Base-by-base conservation (phyloP, 1,284 basidiomycete genomes). In the Apiotrichum laibachii region DNA sequence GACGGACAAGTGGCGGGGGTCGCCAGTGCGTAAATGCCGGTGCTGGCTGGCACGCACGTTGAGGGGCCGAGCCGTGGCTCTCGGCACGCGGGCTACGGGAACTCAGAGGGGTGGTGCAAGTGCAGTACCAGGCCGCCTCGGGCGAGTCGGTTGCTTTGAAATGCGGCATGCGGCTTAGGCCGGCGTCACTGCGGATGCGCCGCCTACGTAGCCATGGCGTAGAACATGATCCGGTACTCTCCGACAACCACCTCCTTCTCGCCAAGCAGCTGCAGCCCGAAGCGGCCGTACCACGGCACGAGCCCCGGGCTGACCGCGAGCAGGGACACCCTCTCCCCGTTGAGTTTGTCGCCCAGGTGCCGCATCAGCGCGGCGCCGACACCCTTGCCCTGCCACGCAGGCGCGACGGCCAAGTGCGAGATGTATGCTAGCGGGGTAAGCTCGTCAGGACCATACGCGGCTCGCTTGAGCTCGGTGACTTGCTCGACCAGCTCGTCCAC, bases 351-450 rank as follows among this genome's bases (percentile, higher is more conserved):
- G 15, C 48, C 37, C 3, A 56, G 12, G 26, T 50, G 22, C 26
- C 44, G 19, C 3, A 62, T 26, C 35, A 59, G 39, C 21, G 48
- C 54, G 13, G 42, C n/a, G 19, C 42, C 61, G 31, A 59, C 37
- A 1, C 61, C 61, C 43, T 44, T 34, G 19, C 57, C 47, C 48
- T 58, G 53, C 51, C 31, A 43, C 1, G 18, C 31, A 9, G 50
- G 54, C 34, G 22, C n/a, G 2, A 53, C 46, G 31, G 51, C 54
- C 6, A 62, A 26, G 52, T 62, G 57, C 31, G 54, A 56, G 51
- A 62, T 46, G 57, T 59, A 62, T 44, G 46, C 56, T 19, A 46
- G 56, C 51, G 56, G 44, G 9, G 61, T 62, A 34, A 62, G 47
- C 43, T 52, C 44, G 22, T 42, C 39, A 1, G 47, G 42, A 18